Percentiles rank a stretch among this genome's conserved stretches.
Conservation (phyloP, 2,329 filamentous ascomycete genomes). For the Xylaria sp. region DNA sequence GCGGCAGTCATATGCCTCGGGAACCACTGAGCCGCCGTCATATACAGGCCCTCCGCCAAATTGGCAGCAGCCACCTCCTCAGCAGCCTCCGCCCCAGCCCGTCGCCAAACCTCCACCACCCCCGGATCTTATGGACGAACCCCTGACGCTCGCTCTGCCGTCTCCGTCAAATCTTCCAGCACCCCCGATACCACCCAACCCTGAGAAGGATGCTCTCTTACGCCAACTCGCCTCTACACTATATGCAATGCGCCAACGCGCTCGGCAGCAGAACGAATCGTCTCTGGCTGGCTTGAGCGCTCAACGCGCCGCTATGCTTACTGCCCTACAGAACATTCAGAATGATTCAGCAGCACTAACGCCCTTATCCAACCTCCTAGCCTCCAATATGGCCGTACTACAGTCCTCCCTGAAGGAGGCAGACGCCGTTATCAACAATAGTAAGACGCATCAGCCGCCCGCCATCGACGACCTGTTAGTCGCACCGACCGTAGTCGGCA, state of each 20-base stretch:
- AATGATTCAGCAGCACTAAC: slow-evolving; percentile 78
- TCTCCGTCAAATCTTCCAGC: slow-evolving; percentile 66
- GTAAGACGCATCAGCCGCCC: slow-evolving; percentile 75
- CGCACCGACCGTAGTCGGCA: slow-evolving; percentile 91
- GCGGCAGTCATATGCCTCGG: slow-evolving; percentile 31
- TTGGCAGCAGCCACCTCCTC: slow-evolving; percentile 46
- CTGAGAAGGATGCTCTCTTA: slow-evolving; percentile 90
- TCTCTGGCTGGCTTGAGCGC: slow-evolving; percentile 80
- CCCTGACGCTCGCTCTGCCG: slow-evolving; percentile 63
- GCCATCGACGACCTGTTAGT: slow-evolving; percentile 91
- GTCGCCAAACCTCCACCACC: slow-evolving; percentile 57
- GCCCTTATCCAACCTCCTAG: slow-evolving; percentile 75
- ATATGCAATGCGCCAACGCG: slow-evolving; percentile 73
- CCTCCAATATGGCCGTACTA: slow-evolving; percentile 81
- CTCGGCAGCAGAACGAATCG: slow-evolving; percentile 76
- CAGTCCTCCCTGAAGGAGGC: slow-evolving; percentile 81
- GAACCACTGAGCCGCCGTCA: slow-evolving; percentile 29
- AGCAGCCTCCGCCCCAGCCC: slow-evolving; percentile 44
- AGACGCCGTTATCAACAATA: slow-evolving; percentile 79
- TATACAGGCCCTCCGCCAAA: slow-evolving; percentile 42
- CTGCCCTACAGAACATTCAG: slow-evolving; percentile 75
- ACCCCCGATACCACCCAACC: slow-evolving; percentile 93
- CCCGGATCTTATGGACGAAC: slow-evolving; percentile 68
- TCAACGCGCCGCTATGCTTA: slow-evolving; percentile 80
- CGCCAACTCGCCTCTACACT: slow-evolving; percentile 79